phyloP scores from a whole-genome alignment of 768 basidiomycete genomes.

The Boletus bicolor region DNA sequence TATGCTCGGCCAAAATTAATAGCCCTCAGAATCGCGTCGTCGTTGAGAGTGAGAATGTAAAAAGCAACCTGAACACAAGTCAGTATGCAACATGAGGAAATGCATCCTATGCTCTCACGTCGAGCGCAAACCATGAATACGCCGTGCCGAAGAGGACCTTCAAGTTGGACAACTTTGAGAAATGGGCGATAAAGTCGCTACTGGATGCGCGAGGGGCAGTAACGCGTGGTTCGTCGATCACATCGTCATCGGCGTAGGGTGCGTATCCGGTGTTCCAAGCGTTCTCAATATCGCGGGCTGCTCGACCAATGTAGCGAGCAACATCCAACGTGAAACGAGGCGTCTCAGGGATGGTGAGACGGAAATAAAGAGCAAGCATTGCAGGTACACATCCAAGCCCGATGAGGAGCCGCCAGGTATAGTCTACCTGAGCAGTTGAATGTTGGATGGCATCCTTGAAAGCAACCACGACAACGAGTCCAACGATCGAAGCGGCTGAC shows the following conservation, averaged over 20 bases:
- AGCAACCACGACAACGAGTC: slow-evolving; percentile 55
- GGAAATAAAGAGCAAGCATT: slow-evolving; percentile 78
- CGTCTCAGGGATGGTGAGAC: slow-evolving; percentile 85
- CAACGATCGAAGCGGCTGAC: slow-evolving; percentile 60
- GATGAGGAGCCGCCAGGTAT: slow-evolving; percentile 80
- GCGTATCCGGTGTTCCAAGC: slow-evolving; percentile 50
- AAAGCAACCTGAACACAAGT: slow-evolving; percentile 58
- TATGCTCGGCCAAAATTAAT: not conserved
- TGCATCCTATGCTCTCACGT: slow-evolving; percentile 49
- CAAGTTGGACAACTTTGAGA: slow-evolving; percentile 66
- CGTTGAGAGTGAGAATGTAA: slow-evolving; percentile 83
- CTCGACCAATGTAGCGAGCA: slow-evolving; percentile 69
- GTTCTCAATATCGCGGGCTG: slow-evolving; percentile 62
- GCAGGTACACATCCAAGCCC: slow-evolving; percentile 82
- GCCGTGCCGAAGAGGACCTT: slow-evolving; percentile 74
- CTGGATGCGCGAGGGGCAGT: slow-evolving; percentile 64
- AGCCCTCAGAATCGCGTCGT: slow-evolving; percentile 15
- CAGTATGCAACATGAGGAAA: not conserved
- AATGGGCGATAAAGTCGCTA: slow-evolving; percentile 64
- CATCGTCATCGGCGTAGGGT: slow-evolving; percentile 51
- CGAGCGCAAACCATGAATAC: slow-evolving; percentile 86
- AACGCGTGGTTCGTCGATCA: slow-evolving; percentile 45
- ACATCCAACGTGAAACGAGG: slow-evolving; percentile 91
- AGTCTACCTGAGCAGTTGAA: slow-evolving; percentile 50
- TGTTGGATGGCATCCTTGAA: slow-evolving; percentile 54